Percentiles rank a stretch among this genome's conserved stretches.
These are phyloP conservation scores for Begonia masoniana DNA, from an alignment of 306 rosid genomes.

Conservation along the genomic window DNA sequence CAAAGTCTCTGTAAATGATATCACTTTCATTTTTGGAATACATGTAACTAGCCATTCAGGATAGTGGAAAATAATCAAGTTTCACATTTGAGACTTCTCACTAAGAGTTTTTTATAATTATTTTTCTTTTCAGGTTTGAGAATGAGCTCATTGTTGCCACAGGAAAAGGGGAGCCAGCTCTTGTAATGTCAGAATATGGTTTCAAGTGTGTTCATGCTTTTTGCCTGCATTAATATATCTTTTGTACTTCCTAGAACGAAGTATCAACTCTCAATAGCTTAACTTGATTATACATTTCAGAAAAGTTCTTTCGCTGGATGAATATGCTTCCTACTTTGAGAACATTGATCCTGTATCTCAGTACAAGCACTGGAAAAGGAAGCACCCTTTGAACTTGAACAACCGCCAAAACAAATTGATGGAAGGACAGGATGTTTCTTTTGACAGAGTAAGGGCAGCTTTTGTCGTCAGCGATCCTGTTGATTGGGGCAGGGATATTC, in stretches of 20 bases:
- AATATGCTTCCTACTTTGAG: conserved; percentile 65
- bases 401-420: conserved; percentile 13
- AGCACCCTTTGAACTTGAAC: background rate
- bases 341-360: conserved; percentile 74
- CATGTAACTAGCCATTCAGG: no score
- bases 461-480: conserved; percentile 83
- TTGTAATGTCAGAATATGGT: conserved; percentile 83
- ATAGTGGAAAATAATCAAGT: no score
- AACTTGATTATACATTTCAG: conserved; percentile 21
- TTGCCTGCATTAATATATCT: no score
- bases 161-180: conserved; percentile 92
- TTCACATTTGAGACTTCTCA: background rate
- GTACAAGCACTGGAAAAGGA: conserved; percentile 48
- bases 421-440: conserved; percentile 21
- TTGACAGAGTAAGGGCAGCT: conserved; percentile 63
- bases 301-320: conserved; percentile 74
- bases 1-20: background rate
- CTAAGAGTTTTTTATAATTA: conserved; percentile 2
- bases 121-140: conserved; percentile 40
- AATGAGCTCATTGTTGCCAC: conserved; percentile 67
- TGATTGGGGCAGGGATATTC: conserved; percentile 82
- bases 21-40: background rate
- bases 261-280: conserved; percentile 1
- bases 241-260: background rate
- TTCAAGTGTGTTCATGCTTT: conserved; percentile 34